Conservation (phyloP, 148 eudicot genomes). For the Chenopodium suecicum region DNA sequence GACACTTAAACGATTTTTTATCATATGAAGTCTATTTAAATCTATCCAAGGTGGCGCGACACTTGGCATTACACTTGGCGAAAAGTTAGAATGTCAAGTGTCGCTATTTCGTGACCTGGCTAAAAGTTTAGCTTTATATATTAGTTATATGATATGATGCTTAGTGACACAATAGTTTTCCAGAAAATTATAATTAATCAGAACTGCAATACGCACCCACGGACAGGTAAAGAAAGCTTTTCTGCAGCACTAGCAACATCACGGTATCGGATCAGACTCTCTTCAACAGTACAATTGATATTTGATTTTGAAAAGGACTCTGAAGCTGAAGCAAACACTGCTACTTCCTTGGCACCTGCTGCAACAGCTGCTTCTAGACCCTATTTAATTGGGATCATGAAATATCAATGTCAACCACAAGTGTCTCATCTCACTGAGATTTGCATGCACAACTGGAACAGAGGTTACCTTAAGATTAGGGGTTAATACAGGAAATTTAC, state of each 20-base stretch:
- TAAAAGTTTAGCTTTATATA: too few relatives aligned
- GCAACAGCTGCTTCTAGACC: conserved; percentile 96
- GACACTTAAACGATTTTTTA: too few relatives aligned
- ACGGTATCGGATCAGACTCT: conserved; percentile 70
- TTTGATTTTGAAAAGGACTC: conserved; percentile 93
- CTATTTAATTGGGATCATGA: conserved; percentile 32
- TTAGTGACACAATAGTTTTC: neutral
- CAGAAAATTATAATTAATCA: neutral
- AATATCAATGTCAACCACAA: conserved; percentile 2
- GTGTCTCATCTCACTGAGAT: neutral
- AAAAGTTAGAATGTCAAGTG: too few relatives aligned
- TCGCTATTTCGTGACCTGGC: too few relatives aligned
- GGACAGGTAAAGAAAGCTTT: conserved; percentile 68
- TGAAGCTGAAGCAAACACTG: conserved; percentile 95
- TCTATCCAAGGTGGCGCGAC: too few relatives aligned
- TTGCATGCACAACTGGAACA: conserved; percentile 3
- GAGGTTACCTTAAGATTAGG: conserved; percentile 86
- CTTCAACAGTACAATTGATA: conserved; percentile 88
- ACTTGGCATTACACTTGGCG: too few relatives aligned
- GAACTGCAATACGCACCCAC: conserved; percentile 63
- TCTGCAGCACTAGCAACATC: conserved; percentile 75
- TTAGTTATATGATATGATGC: too few relatives aligned
- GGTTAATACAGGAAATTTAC: conserved; percentile 79
- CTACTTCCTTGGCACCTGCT: conserved; percentile 95
- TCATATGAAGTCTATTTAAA: too few relatives aligned